Evolutionary conservation across 176 grass and related monocot genomes (phyloP).

Genomic region (Paspalum notatum): DNA sequence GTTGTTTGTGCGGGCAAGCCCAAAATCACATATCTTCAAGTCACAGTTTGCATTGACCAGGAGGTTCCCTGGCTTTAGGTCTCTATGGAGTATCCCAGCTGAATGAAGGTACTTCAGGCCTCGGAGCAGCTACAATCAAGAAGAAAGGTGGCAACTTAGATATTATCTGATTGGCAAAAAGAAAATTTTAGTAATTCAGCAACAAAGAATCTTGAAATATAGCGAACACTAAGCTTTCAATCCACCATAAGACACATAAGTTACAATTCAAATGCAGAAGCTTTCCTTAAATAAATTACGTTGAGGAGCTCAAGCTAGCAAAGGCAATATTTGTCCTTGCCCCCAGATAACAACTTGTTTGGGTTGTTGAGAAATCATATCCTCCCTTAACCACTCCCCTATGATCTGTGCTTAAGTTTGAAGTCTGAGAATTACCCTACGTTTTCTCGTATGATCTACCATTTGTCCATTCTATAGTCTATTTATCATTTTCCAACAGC

Average conservation of each 20-base stretch:
- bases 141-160: background rate
- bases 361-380: background rate
- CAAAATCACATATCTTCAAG: conserved; percentile 69
- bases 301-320: background rate
- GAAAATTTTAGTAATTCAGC: background rate
- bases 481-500: background rate
- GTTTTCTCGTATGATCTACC: background rate
- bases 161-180: conserved; percentile 7
- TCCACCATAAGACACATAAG: background rate
- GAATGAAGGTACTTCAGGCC: conserved; percentile 65
- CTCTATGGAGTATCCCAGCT: conserved; percentile 64
- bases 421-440: background rate
- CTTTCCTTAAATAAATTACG: background rate
- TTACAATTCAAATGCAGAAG: background rate
- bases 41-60: conserved; percentile 65
- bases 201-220: background rate
- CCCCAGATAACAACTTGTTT: conserved; percentile 2
- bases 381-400: background rate
- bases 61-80: conserved; percentile 68
- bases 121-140: conserved; percentile 54
- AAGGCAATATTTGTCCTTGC: background rate
- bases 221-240: background rate
- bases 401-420: background rate
- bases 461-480: background rate
- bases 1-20: conserved; percentile 61